Base-by-base conservation (phyloP, 495 filamentous ascomycete genomes). In the Penicillium coffeae region DNA sequence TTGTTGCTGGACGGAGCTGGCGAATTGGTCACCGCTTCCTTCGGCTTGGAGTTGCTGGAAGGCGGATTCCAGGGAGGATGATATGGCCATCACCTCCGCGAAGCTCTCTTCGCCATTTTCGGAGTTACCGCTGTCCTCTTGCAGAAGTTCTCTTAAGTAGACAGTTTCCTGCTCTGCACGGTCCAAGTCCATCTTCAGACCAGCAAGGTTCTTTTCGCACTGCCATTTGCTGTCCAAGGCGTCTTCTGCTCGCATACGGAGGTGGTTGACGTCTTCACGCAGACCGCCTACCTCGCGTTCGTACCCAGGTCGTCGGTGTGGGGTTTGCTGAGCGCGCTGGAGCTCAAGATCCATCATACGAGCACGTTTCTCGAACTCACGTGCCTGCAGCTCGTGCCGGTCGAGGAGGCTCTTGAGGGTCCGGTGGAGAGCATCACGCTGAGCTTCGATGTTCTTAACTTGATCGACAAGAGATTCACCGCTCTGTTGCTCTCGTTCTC, bases 201-300 rank as follows among this genome's bases (percentile, higher is more conserved):
- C 91, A 48, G 84, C 79, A 12, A 98, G 76, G 19, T 90, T 90
- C 68, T 95, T 95, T 68, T 98, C 93, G 47, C 91, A 92, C 67
- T 93, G 86, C 80, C 86, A 96, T 72, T 96, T 97, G 58, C 91
- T 87, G 56, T 94, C 89, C n/a, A 96, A 75, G 16, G 93, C 94
- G 45, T 98, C 93, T 55, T 97, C 91, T 19, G 94, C 91, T 44
- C 94, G 85, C 45, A 84, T 83, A 21, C 93, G 85, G 38, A 98
- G 81, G 8, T 83, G 77, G 50, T 86, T 87, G 51, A 98, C 86
- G 63, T 98, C 93, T 8, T 86, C 80, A 47, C 90, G 84, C 14
- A 97, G 74, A 48, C 76, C 80, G 2, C 71, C 65, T 13, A 97
- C 88, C 56, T 98, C 92, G 47, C 76, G 79, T 60, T 94, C 82